Conservation (phyloP, 371 early-diverging fungal species). For the Sporodiniella umbellata region DNA sequence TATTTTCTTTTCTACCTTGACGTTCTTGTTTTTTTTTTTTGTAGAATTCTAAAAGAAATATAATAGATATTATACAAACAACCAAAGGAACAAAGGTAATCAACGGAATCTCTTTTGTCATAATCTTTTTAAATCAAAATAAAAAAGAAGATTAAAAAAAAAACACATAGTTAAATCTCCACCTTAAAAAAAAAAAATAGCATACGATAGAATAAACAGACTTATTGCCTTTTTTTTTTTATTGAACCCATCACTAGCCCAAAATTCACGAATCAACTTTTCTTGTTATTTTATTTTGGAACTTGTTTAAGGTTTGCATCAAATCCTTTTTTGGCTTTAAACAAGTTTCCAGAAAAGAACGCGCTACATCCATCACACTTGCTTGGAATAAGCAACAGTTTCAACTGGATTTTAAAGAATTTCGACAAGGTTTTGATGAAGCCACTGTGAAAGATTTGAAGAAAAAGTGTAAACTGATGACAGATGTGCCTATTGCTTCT, state of each 20-base stretch:
- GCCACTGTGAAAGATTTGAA: conserved; percentile 40
- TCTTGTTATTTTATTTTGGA: conserved; percentile 19
- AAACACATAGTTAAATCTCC: too few species aligned
- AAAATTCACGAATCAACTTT: conserved; percentile 17
- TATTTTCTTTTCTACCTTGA: conserved; percentile 3
- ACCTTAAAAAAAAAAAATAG: too few species aligned
- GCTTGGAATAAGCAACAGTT: conserved; percentile 31
- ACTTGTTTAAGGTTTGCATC: conserved; percentile 24
- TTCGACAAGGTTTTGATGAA: conserved; percentile 27
- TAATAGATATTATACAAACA: conserved; percentile 8
- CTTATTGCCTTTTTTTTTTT: not conserved
- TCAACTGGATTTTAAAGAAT: conserved; percentile 37
- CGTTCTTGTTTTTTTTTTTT: conserved; percentile 1
- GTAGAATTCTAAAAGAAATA: conserved; percentile 13
- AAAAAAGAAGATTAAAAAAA: too few species aligned
- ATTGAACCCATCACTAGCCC: not conserved
- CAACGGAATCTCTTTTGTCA: too few species aligned
- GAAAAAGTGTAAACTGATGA: conserved; percentile 35
- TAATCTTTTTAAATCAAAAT: too few species aligned
- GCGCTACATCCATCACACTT: conserved; percentile 26
- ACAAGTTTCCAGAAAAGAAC: conserved; percentile 33
- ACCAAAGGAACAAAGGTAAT: conserved; percentile 21
- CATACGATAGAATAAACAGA: too few species aligned
- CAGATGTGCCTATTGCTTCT: conserved; percentile 42
- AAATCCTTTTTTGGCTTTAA: conserved; percentile 37